These are phyloP conservation scores for Wickerhamiella australiensis DNA, from an alignment of 805 yeast species.

Conservation along the genomic window DNA sequence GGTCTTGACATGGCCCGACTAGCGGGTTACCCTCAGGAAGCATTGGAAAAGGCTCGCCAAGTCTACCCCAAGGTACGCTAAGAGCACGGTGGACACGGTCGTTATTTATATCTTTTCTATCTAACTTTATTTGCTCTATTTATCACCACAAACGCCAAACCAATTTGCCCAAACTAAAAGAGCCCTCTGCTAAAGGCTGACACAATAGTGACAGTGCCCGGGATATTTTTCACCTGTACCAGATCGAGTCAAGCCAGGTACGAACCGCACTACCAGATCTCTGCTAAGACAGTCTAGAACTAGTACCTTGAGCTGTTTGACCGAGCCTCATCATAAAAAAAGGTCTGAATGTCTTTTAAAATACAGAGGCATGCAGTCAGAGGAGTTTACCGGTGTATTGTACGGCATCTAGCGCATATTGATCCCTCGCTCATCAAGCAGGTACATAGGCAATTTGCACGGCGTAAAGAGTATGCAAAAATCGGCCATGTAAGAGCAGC, in stretches of 20 bases:
- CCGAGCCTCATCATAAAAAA: not conserved
- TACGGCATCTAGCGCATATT: slow-evolving; percentile 10
- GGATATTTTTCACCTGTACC: no score
- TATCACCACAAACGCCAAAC: no score
- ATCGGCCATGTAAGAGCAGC: slow-evolving; percentile 15
- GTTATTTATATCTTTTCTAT: no score
- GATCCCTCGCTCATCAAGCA: slow-evolving; percentile 3
- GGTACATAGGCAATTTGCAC: slow-evolving; percentile 11
- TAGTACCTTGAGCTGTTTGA: no score
- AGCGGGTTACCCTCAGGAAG: slow-evolving; percentile 64
- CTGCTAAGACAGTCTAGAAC: no score
- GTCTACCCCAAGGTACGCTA: not conserved
- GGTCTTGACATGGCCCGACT: slow-evolving; percentile 64
- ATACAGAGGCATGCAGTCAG: not conserved
- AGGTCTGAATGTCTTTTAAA: not conserved
- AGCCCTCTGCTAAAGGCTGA: no score
- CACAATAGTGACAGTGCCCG: no score
- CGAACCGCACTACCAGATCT: no score
- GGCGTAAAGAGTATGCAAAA: slow-evolving; percentile 11
- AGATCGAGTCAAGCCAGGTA: no score
- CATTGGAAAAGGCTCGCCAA: slow-evolving; percentile 30
- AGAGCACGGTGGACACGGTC: no score
- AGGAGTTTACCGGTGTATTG: slow-evolving; percentile 10
- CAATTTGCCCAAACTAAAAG: no score
- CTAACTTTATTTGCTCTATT: no score